Evolutionary conservation across 2,329 filamentous ascomycete species (phyloP).

Genomic region (Aureobasidium musti): DNA sequence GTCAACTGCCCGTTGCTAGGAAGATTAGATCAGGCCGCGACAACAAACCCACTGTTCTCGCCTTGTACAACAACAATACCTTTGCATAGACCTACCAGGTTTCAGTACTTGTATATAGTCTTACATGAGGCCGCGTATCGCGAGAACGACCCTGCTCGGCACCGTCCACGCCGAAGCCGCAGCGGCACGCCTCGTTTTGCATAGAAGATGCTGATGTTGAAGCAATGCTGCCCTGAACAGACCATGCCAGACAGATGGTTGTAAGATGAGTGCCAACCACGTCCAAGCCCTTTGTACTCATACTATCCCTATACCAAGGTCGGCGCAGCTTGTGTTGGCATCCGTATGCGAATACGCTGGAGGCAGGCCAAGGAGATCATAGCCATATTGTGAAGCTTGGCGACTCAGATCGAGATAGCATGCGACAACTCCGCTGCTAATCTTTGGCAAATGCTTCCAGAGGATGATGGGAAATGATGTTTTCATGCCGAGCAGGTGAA

Average conservation of each 20-base stretch:
- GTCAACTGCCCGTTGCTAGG: conserved; percentile 19
- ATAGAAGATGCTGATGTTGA: not conserved
- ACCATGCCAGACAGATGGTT: not conserved
- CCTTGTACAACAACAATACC: conserved; percentile 12
- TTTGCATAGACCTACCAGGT: conserved; percentile 3
- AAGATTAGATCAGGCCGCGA: conserved; percentile 13
- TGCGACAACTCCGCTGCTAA: conserved; percentile 14
- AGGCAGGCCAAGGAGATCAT: conserved; percentile 1
- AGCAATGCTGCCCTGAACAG: not conserved
- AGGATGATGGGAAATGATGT: conserved; percentile 24
- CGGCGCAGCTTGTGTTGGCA: conserved; percentile 4
- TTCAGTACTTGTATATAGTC: conserved; percentile 18
- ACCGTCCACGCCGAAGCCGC: not conserved
- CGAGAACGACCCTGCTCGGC: not conserved
- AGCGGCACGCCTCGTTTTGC: conserved; percentile 3
- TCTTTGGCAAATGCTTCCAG: not conserved
- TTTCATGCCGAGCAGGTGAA: conserved; percentile 26
- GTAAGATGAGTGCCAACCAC: conserved; percentile 5
- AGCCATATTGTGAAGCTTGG: conserved; percentile 17
- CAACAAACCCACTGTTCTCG: conserved; percentile 3
- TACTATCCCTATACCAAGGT: conserved; percentile 18
- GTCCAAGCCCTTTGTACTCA: conserved; percentile 6
- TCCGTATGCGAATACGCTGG: conserved; percentile 11
- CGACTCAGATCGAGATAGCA: conserved; percentile 6
- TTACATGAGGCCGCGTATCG: conserved; percentile 3